Evolutionary conservation across 371 early-diverging fungal genomes (phyloP), one percentile per base, ranked within the genome.

Genomic region (Rhizomucor miehei): DNA sequence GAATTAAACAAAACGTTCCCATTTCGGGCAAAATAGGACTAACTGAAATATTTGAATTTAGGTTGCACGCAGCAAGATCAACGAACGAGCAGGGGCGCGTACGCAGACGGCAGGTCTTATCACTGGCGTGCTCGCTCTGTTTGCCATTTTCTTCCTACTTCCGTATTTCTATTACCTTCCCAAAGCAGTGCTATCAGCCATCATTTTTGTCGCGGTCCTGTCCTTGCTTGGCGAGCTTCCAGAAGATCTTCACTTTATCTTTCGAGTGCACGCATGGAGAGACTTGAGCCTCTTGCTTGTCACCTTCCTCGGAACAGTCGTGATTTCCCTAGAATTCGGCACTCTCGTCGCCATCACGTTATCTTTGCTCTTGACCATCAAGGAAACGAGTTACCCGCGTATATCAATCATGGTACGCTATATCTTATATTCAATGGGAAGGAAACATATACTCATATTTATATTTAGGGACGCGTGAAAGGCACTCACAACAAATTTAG

Each of bases 91-190:
- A 4, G 92, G 91, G 25, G 95, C 93, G 11, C 81, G 80, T 17
- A 91, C 94, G n/a, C 97, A 94, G 68, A 66, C 97, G 52, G 83
- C 92, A 0, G 89, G 91, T 6, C 60, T 98, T n/a, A 71, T 94
- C 44, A 79, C 92, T 0, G 90, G 88, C 0, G 49, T 79, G 0
- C 57, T 94, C 23, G 89, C 95, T 2, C 62, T 89, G 1, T 47
- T 91, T n/a, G 88, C 93, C 36, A 84, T 89, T 34, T 67, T 91
- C 19, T 87, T 84, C 57, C 62, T 95, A 29, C 63, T 94, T 37
- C 93, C 93, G 0, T 78, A 73, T 44, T 91, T 98, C 51, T 81
- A 91, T 52, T 93, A 89, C 51, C 69, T 98, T 34, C 97, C 98
- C 8, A 87, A 86, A 57, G 83, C 92, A 2, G 92, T 91, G 1